Evolutionary conservation across 306 rosid genomes (phyloP).

Genomic region (Coriaria nepalensis): DNA sequence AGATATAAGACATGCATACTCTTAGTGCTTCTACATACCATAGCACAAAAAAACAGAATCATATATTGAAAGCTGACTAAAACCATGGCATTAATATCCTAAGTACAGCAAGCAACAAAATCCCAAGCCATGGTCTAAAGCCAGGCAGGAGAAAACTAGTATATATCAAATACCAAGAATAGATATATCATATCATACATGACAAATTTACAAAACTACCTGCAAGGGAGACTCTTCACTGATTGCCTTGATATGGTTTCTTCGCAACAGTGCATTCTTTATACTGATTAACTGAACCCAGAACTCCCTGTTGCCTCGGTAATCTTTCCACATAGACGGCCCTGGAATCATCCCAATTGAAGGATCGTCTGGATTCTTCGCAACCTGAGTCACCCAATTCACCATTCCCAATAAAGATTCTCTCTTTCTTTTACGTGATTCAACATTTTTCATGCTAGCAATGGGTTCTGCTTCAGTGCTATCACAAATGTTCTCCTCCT

Average conservation of each 20-base stretch:
- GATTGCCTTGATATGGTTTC: constrained; percentile 22
- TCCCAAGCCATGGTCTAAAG: not conserved
- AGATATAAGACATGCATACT: no score
- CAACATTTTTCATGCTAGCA: constrained; percentile 22
- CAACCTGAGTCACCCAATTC: constrained; percentile 47
- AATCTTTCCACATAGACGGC: constrained; percentile 49
- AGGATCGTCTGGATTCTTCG: constrained; percentile 39
- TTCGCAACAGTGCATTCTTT: constrained; percentile 33
- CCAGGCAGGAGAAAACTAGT: constrained; percentile 8
- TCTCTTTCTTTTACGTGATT: constrained; percentile 41
- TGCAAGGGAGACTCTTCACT: constrained; percentile 33
- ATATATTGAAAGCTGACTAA: no score
- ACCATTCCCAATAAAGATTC: constrained; percentile 50
- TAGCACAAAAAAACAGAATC: no score
- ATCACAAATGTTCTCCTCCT: not conserved
- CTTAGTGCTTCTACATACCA: no score
- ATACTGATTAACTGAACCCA: constrained; percentile 48
- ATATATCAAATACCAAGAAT: constrained; percentile 3
- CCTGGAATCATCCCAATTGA: constrained; percentile 32
- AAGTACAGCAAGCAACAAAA: no score
- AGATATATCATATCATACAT: constrained; percentile 4
- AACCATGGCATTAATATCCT: no score
- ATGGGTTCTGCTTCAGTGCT: constrained; percentile 8
- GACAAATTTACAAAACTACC: constrained; percentile 23
- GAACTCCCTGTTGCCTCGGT: constrained; percentile 24